These are phyloP conservation scores for Citeromyces hawaiiensis DNA, from an alignment of 1,139 yeast species.

Conservation along the genomic window DNA sequence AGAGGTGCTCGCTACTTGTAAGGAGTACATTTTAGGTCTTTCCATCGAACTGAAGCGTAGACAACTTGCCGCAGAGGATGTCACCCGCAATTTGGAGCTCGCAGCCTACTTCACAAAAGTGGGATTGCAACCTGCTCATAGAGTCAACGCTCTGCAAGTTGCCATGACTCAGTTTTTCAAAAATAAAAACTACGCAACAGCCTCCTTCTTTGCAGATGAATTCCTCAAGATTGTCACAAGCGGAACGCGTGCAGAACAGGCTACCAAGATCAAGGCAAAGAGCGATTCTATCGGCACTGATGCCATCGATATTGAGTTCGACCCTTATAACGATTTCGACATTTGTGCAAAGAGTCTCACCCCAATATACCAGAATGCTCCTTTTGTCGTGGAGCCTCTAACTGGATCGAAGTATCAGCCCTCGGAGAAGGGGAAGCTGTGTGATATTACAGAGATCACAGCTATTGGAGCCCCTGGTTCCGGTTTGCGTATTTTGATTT, in stretches of 20 bases:
- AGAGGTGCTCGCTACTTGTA: conserved; percentile 62
- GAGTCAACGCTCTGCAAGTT: conserved; percentile 79
- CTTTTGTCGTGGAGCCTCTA: conserved; percentile 64
- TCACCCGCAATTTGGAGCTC: conserved; percentile 79
- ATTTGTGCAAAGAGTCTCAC: conserved; percentile 81
- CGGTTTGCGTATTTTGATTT: conserved; percentile 49
- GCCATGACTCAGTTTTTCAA: conserved; percentile 92
- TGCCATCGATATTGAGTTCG: conserved; percentile 83
- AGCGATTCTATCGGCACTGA: conserved; percentile 77
- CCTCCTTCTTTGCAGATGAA: conserved; percentile 82
- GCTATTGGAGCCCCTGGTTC: conserved; percentile 92
- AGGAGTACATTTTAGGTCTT: conserved; percentile 84
- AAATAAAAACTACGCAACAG: conserved; percentile 76
- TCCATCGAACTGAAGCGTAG: conserved; percentile 87
- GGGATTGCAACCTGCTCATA: conserved; percentile 71
- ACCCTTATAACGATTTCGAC: conserved; percentile 82
- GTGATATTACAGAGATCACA: conserved; percentile 66
- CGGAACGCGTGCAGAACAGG: conserved; percentile 85
- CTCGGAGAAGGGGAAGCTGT: conserved; percentile 64
- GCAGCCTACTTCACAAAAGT: conserved; percentile 93
- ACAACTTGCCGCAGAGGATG: conserved; percentile 51
- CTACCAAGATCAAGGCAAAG: conserved; percentile 64
- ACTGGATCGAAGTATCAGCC: conserved; percentile 84
- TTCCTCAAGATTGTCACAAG: conserved; percentile 52
- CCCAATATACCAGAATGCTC: conserved; percentile 75